phyloP scores from a whole-genome alignment of 2,329 filamentous ascomycete species.

The Alternaria postmessia region DNA sequence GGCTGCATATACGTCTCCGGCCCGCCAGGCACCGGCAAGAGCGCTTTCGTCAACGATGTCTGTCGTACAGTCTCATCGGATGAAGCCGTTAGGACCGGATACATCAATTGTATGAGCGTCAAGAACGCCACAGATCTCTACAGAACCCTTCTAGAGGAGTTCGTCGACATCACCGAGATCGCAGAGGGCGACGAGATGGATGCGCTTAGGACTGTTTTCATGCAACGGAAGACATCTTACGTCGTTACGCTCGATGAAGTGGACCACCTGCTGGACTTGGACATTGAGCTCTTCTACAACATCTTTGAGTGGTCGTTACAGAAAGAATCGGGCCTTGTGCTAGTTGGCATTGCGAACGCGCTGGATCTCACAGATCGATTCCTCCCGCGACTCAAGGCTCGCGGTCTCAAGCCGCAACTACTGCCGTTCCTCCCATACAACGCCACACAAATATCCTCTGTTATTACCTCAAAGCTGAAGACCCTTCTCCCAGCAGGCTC shows the following conservation, averaged over 20 bases:
- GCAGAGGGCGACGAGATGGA: slow-evolving; percentile 72
- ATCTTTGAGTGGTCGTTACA: slow-evolving; percentile 97
- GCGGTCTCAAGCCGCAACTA: slow-evolving; percentile 87
- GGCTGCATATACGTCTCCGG: slow-evolving; percentile 96
- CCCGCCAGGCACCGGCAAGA: slow-evolving; percentile 95
- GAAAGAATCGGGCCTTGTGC: slow-evolving; percentile 77
- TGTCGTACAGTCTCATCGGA: slow-evolving; percentile 66
- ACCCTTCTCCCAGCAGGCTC: slow-evolving; percentile 69
- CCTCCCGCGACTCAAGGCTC: slow-evolving; percentile 88
- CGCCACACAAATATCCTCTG: slow-evolving; percentile 82
- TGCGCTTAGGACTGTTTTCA: slow-evolving; percentile 74
- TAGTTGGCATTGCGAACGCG: slow-evolving; percentile 95
- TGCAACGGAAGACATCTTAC: slow-evolving; percentile 68
- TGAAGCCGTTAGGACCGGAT: slow-evolving; percentile 69
- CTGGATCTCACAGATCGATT: slow-evolving; percentile 95
- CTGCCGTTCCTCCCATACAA: slow-evolving; percentile 94
- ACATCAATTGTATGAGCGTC: slow-evolving; percentile 97
- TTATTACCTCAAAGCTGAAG: slow-evolving; percentile 84
- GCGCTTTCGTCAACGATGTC: slow-evolving; percentile 86
- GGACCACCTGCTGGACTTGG: slow-evolving; percentile 88
- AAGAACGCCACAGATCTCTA: slow-evolving; percentile 89
- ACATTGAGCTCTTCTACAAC: slow-evolving; percentile 87
- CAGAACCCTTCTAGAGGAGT: slow-evolving; percentile 74
- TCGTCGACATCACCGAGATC: slow-evolving; percentile 67
- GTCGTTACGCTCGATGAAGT: slow-evolving; percentile 95